Conservation (phyloP, 768 basidiomycete genomes). For the Leccinum pellstonianum region DNA sequence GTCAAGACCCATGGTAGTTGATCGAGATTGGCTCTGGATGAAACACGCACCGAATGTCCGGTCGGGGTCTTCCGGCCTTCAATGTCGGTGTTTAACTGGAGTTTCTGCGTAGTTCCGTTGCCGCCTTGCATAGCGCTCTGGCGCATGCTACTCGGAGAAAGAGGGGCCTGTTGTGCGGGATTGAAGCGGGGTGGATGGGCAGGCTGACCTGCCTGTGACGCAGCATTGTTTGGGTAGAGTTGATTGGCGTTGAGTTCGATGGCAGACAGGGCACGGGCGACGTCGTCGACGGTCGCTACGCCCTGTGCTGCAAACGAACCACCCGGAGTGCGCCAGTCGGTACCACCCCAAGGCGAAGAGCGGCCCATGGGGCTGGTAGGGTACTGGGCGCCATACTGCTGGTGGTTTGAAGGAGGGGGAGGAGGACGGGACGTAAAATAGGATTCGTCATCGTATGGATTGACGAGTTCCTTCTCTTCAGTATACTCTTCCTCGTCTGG, state of each 20-base stretch:
- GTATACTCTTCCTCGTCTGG: constrained; percentile 55
- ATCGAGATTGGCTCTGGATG: constrained; percentile 41
- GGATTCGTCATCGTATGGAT: constrained; percentile 51
- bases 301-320: constrained; percentile 32
- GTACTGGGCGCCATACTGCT: constrained; percentile 43
- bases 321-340: constrained; percentile 57
- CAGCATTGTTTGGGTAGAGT: constrained; percentile 28
- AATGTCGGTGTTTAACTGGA: constrained; percentile 61
- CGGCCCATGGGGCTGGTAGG: constrained; percentile 60
- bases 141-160: constrained; percentile 39
- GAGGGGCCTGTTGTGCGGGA: constrained; percentile 39
- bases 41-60: constrained; percentile 49
- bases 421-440: constrained; percentile 49
- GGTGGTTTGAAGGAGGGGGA: constrained; percentile 36
- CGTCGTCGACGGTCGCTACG: constrained; percentile 60
- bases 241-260: constrained; percentile 53
- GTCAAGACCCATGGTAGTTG: constrained; percentile 31
- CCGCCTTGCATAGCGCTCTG: constrained; percentile 39
- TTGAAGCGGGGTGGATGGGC: constrained; percentile 72
- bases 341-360: constrained; percentile 61
- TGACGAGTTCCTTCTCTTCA: constrained; percentile 43
- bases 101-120: constrained; percentile 42
- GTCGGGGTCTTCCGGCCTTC: constrained; percentile 66
- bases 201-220: constrained; percentile 49
- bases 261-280: constrained; percentile 68